Evolutionary conservation across 2,329 filamentous ascomycete species (phyloP), one percentile per base, ranked within the genome.

Genomic region (Neonectria punicea): DNA sequence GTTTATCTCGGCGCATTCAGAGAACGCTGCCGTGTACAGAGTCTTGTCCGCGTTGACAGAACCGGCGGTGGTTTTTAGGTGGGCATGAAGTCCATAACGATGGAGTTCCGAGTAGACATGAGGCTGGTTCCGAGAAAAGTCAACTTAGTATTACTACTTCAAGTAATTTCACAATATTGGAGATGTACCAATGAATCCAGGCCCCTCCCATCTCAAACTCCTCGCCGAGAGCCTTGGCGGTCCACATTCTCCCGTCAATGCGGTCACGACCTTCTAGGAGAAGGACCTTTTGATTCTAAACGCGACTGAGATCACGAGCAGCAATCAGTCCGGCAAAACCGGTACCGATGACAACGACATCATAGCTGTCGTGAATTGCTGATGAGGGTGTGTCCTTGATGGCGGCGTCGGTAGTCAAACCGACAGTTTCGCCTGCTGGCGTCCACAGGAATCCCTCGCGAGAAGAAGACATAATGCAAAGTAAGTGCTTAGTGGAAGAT

Each of bases 221-320:
- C 14, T 74, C 75, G 0, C 78, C 78, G 1, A 78, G 20, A n/a
- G 70, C 70, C 8, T 73, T 68, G 0, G 79, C 76, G 0, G 77
- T 80, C 80, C 79, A 82, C 46, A 79, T 81, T 5, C 80, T 76
- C 2, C 80, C 80, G 4, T 80, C 80, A n/a, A 82, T 79, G 3
- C 80, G 78, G 59, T 82, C 80, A 0, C 80, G 76, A 4, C 75
- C 81, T 62, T 82, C 80, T 0, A 82, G 49, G 3, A 80, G 64
- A 1, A 81, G 65, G 0, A 80, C 75, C 0, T 68, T 68, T 1
- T 56, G 28, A 1, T 16, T 34, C 2, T 58, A 8, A 3, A 16
- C 20, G 7, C 30, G 46, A 2, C 53, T 36, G 4, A 69, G 36
- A 4, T 69, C 39, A 10, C 67, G 50, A 14, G 63, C 67, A 14